Base-by-base conservation (phyloP, 2,329 filamentous ascomycete species). In the Phaeosphaeria sp. region DNA sequence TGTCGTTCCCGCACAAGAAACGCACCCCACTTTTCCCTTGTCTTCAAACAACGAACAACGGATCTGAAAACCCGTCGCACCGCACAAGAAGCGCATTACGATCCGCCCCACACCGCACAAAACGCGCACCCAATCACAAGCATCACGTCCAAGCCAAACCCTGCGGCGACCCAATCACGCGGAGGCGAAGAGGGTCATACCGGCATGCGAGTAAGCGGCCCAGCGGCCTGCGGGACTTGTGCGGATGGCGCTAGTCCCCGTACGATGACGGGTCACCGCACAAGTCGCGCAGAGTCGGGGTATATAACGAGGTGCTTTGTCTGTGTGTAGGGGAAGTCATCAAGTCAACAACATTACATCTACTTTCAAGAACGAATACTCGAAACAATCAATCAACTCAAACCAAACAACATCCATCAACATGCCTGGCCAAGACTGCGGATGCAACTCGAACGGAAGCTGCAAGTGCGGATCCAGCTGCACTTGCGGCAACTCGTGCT, bases 231-330 rank as follows among this genome's bases (percentile, higher is more conserved):
- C 25, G 49, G 43, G 45, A 51, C 50, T 46, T 30, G 33, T 51
- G 36, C 25, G 51, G 13, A 36, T 7, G 18, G 21, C 20, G 43
- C 43, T 25, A 25, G 20, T n/a, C n/a, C n/a, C n/a, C n/a, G 30
- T 30, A 36, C 15, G 30, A 13, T 36, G n/a, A n/a, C n/a, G n/a
- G 15, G 17, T 7, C 9, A 33, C 55, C 61, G 61, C 61, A 64
- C 61, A 68, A 67, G 59, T 63, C 59, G 66, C 66, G 64, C 64
- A 68, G 50, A 13, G 25, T 30, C 33, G 6, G 36, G 59, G 40
- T 59, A 63, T 68, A 66, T 63, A 61, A 59, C 40, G 53, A 18
- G 20, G 40, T 15, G 2, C n/a, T 3, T 48, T 44, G 21, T 46
- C 42, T 43, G 43, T 49, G 13, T 39, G 3, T 11, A n/a, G n/a